Conservation (phyloP, 2,329 filamentous ascomycete genomes). For the Onygenales sp. region DNA sequence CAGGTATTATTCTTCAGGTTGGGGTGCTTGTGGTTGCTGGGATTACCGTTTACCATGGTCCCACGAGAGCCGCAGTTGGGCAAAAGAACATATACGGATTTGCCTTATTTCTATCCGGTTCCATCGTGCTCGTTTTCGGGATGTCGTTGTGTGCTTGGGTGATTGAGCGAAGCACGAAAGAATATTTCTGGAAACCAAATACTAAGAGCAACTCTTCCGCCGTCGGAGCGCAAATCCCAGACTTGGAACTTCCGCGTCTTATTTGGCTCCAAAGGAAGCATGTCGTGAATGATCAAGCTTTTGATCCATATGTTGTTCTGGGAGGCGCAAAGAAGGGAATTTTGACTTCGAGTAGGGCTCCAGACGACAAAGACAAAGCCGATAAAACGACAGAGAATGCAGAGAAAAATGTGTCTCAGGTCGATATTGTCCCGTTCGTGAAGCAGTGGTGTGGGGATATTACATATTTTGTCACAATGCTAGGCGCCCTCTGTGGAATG, state of each 20-base stretch:
- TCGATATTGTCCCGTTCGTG: conserved; percentile 5
- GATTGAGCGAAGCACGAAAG: neutral
- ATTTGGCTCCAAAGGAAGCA: neutral
- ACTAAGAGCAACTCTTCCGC: neutral
- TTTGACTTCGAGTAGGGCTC: neutral
- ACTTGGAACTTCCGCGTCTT: neutral
- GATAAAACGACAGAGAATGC: neutral
- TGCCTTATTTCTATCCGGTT: neutral
- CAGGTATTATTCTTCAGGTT: neutral
- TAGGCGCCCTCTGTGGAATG: conserved; percentile 12
- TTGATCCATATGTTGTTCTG: neutral
- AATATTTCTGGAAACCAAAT: neutral
- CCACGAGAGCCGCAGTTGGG: neutral
- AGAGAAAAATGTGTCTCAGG: neutral
- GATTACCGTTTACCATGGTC: neutral
- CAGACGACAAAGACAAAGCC: neutral
- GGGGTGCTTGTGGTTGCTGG: neutral
- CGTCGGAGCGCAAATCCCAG: neutral
- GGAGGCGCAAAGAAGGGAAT: neutral
- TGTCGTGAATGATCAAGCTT: neutral
- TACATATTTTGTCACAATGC: neutral
- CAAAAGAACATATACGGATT: neutral
- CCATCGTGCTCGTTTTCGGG: neutral
- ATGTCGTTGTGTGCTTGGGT: neutral
- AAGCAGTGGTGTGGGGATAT: neutral